A percentile compares a stretch with the other conserved stretches of the same genome.
phyloP scores from a whole-genome alignment of 306 rosid species.

The Prunus davidiana region DNA sequence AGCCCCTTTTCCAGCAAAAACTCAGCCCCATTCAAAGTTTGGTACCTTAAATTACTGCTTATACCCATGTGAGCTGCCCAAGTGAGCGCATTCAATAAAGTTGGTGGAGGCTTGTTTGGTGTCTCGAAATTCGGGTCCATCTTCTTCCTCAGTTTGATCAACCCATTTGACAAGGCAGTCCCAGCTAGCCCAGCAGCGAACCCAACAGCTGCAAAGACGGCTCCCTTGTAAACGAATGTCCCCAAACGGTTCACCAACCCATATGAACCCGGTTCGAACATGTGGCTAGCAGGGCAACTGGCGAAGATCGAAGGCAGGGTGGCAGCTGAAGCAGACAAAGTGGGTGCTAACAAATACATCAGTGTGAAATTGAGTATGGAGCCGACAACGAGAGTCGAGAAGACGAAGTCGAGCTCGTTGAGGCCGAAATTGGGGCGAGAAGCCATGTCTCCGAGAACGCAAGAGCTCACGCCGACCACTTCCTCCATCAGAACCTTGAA shows the following conservation, averaged over 20 bases:
- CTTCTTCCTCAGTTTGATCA: slow-evolving; percentile 71
- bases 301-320: slow-evolving; percentile 63
- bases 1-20: slow-evolving; percentile 68
- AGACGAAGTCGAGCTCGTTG: slow-evolving; percentile 93
- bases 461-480: slow-evolving; percentile 78
- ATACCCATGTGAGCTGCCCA: slow-evolving; percentile 95
- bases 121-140: slow-evolving; percentile 88
- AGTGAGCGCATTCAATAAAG: slow-evolving; percentile 69
- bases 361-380: slow-evolving; percentile 84
- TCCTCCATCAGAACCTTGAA: slow-evolving; percentile 97
- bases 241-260: slow-evolving; percentile 53
- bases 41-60: slow-evolving; percentile 85
- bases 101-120: slow-evolving; percentile 83
- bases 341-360: slow-evolving; percentile 91
- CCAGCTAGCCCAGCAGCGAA: slow-evolving; percentile 82
- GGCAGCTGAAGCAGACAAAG: slow-evolving; percentile 44
- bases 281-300: slow-evolving; percentile 76
- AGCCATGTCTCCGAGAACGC: slow-evolving; percentile 96
- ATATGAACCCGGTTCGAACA: slow-evolving; percentile 85
- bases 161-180: slow-evolving; percentile 75
- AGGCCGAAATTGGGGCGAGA: slow-evolving; percentile 95
- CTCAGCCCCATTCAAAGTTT: slow-evolving; percentile 75
- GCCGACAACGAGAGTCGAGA: slow-evolving; percentile 95
- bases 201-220: slow-evolving; percentile 73
- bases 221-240: slow-evolving; percentile 72